These are phyloP conservation scores for Thelephora terrestris DNA, from an alignment of 1,284 basidiomycete genomes.

Conservation along the genomic window DNA sequence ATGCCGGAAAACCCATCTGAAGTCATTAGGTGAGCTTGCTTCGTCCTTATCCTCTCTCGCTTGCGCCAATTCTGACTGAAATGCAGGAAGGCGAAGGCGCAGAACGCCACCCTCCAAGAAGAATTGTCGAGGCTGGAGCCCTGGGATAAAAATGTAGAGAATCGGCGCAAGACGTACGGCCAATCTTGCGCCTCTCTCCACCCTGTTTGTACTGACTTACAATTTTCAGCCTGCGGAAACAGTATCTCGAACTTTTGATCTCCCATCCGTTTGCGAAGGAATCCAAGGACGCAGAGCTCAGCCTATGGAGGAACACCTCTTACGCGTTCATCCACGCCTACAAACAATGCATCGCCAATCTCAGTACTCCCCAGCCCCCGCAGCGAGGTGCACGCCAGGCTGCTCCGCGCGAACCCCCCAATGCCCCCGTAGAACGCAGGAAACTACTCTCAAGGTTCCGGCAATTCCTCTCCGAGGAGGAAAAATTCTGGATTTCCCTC, in stretches of 20 bases:
- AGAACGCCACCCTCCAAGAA: conserved; percentile 61
- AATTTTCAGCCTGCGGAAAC: conserved; percentile 55
- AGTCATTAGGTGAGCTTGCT: too few species aligned
- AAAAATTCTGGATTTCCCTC: conserved; percentile 79
- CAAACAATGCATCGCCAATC: conserved; percentile 62
- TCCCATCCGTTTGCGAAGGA: conserved; percentile 65
- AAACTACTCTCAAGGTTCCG: conserved; percentile 82
- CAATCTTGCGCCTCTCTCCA: conserved; percentile 3
- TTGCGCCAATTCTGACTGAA: too few species aligned
- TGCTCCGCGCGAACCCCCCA: conserved; percentile 25
- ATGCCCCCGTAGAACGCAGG: conserved; percentile 68
- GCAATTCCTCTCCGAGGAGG: conserved; percentile 78
- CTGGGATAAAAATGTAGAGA: conserved; percentile 78
- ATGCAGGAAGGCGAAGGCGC: conserved; percentile 56
- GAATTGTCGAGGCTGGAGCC: conserved; percentile 62
- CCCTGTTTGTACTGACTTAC: conserved; percentile 8
- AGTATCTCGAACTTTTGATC: conserved; percentile 69
- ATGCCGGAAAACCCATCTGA: too few species aligned
- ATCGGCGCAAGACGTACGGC: conserved; percentile 72
- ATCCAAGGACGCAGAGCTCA: conserved; percentile 72
- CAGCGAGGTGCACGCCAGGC: conserved; percentile 30
- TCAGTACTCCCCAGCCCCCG: conserved; percentile 34
- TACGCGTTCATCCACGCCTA: conserved; percentile 80
- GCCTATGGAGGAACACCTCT: conserved; percentile 89
- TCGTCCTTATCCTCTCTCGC: too few species aligned